Conservation (phyloP, 148 eudicot genomes). For the Gaultheria prostrata region DNA sequence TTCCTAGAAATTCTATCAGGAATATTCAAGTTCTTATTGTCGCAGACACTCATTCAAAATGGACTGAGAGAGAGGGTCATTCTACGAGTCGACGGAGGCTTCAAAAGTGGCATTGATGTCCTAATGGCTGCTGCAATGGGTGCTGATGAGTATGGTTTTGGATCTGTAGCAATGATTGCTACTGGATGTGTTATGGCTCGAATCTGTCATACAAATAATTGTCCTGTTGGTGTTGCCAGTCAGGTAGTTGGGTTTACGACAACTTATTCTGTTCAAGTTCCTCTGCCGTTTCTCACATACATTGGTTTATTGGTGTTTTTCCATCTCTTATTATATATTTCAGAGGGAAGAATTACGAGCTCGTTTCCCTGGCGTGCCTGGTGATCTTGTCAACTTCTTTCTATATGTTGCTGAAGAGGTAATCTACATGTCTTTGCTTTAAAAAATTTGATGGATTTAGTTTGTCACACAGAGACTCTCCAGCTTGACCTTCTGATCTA, state of each 20-base stretch:
- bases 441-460: neutral
- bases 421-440: slow-evolving; percentile 19
- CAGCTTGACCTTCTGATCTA: neutral
- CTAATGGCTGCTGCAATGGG: slow-evolving; percentile 99
- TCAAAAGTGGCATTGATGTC: slow-evolving; percentile 98
- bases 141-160: slow-evolving; percentile 98
- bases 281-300: neutral
- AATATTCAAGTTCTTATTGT: slow-evolving; percentile 9
- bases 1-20: slow-evolving; percentile 3
- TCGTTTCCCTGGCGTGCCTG: slow-evolving; percentile 99
- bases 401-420: slow-evolving; percentile 98
- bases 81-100: slow-evolving; percentile 97
- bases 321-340: slow-evolving; percentile 19
- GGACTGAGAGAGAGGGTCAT: slow-evolving; percentile 98
- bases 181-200: slow-evolving; percentile 99
- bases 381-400: slow-evolving; percentile 97
- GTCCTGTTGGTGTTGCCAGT: slow-evolving; percentile 99
- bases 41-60: slow-evolving; percentile 74
- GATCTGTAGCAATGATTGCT: slow-evolving; percentile 98
- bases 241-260: slow-evolving; percentile 43
- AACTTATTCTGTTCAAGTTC: neutral
- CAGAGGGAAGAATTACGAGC: slow-evolving; percentile 97
- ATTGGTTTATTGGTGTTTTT: slow-evolving; percentile 5
- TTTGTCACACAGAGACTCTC: neutral
- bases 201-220: slow-evolving; percentile 97